Base-by-base conservation (phyloP, 2,329 filamentous ascomycete genomes). In the Penicillium frequentans region DNA sequence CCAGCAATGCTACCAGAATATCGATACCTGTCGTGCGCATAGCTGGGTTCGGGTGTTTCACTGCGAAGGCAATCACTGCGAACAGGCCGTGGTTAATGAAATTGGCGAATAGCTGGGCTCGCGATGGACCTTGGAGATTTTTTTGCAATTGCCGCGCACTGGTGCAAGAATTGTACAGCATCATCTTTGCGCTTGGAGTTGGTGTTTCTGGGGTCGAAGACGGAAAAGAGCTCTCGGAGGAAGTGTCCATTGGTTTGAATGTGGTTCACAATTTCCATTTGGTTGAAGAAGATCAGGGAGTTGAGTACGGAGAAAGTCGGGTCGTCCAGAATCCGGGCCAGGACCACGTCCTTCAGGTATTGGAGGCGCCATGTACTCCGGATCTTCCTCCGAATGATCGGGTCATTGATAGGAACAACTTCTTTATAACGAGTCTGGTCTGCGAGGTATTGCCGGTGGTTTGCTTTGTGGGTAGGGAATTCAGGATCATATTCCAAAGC, bases 401-500 rank as follows among this genome's bases (percentile, higher is more conserved):
- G 83, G 66, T 97, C 91, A 66, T 93, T 89, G 65, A 99, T 97
- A 53, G 86, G 89, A 19, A 99, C 93, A 13, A 99, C 95, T 79
- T 99, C 93, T 75, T 96, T 98, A 75, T 92, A 99, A 65, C 92
- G 88, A 21, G 91, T 91, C 68, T 92, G 86, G 71, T 95, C 91
- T 60, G 89, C 87, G 53, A 99, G 82, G 82, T 96, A 99, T 70
- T 95, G 91, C 57, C 95, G 87, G 72, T 99, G 95, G 70, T 98
- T 98, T 24, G 95, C 93, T 74, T 97, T 98, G 81, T 98, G 95
- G 58, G 89, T 92, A 7, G 95, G 95, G 68, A 98, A 99, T 75
- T 99, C 95, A 0, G 95, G 93, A 68, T 99, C 95, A 77, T 98
- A 99, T 80, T 99, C 95, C 61, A 99, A 81, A 24, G 95, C 95